A percentile compares a stretch with the other conserved stretches of the same genome.
Evolutionary conservation across 73 alveolate genomes (phyloP).

Genomic region (Vitrella brassicaformis): DNA sequence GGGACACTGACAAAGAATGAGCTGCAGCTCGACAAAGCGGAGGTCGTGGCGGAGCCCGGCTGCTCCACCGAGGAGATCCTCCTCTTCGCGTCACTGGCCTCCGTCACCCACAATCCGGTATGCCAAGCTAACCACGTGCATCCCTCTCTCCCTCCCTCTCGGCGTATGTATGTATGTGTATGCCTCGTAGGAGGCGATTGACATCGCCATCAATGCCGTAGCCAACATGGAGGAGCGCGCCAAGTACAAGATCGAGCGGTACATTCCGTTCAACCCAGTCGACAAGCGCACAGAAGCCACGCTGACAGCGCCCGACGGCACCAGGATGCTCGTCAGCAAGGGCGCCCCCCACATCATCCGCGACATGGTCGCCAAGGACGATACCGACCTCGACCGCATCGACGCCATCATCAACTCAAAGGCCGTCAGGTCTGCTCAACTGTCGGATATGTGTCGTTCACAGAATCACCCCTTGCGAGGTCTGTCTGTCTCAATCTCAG

Average conservation of each 20-base stretch:
- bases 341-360: constrained; percentile 19
- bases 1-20: constrained; percentile 54
- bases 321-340: constrained; percentile 6
- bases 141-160: too few relatives aligned
- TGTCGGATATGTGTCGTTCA: too few relatives aligned
- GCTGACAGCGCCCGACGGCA: constrained; percentile 1
- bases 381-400: neutral
- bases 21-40: constrained; percentile 36
- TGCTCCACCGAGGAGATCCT: constrained; percentile 3
- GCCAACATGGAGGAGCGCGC: neutral
- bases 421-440: too few relatives aligned
- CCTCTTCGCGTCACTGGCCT: constrained; percentile 11
- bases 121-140: too few relatives aligned
- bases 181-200: constrained; percentile 18
- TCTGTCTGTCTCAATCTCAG: too few relatives aligned
- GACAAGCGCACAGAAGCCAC: constrained; percentile 11
- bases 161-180: neutral
- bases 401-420: constrained; percentile 4
- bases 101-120: neutral
- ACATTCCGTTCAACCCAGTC: constrained; percentile 15
- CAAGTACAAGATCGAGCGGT: constrained; percentile 2
- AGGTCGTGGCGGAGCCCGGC: neutral
- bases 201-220: neutral
- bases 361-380: neutral
- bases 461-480: too few relatives aligned